A percentile compares a stretch with the other conserved stretches of the same genome.
phyloP scores from a whole-genome alignment of 2,329 filamentous ascomycete species.

The Domatiomyces catenatus region DNA sequence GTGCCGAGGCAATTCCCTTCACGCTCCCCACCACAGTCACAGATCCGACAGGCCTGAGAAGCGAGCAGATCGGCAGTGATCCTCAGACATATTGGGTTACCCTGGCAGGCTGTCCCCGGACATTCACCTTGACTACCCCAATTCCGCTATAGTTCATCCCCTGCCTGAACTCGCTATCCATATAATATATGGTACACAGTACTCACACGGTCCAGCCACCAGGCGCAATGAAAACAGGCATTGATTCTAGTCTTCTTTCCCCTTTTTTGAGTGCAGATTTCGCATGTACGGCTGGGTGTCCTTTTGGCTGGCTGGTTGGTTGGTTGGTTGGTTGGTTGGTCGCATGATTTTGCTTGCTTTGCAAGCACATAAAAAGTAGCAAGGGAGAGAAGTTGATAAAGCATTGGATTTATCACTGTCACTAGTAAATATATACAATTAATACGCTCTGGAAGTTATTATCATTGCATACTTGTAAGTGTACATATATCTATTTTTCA shows the following conservation, averaged over 20 bases:
- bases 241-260: background rate
- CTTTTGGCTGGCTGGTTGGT: too few species aligned
- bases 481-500: too few species aligned
- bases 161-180: background rate
- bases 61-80: constrained; percentile 41
- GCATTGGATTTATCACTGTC: too few species aligned
- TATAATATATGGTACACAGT: background rate
- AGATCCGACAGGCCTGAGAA: constrained; percentile 29
- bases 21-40: constrained; percentile 36
- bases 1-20: constrained; percentile 37
- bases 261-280: too few species aligned
- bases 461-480: too few species aligned
- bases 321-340: background rate
- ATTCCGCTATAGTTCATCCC: constrained; percentile 22
- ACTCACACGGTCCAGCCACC: background rate
- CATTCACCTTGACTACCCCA: constrained; percentile 28
- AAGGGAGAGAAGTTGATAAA: too few species aligned
- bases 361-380: too few species aligned
- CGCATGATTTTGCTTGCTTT: too few species aligned
- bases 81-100: constrained; percentile 37
- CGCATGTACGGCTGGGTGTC: too few species aligned
- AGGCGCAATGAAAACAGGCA: background rate
- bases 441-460: too few species aligned
- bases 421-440: too few species aligned
- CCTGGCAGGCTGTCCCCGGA: constrained; percentile 31